Conservation (phyloP, 2,329 filamentous ascomycete genomes). For the Aspergillus fumigatus region DNA sequence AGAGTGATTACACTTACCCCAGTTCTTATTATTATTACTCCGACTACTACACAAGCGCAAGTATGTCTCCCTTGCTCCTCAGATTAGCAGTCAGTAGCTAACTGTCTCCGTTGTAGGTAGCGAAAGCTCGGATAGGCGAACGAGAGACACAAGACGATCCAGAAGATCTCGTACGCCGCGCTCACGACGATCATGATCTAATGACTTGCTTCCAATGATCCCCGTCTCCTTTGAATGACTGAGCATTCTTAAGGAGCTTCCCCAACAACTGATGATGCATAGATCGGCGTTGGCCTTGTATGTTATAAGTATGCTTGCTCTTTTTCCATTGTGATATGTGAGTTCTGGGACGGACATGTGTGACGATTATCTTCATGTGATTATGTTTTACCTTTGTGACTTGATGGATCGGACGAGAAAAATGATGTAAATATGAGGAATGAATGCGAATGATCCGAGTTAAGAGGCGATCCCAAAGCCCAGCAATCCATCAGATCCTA, state of each 20-base stretch:
- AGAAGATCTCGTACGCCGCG: slow-evolving; percentile 26
- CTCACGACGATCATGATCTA: slow-evolving; percentile 23
- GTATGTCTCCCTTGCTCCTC: slow-evolving; percentile 23
- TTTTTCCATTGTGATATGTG: not conserved
- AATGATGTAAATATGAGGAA: slow-evolving; percentile 23
- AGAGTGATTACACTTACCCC: slow-evolving; percentile 36
- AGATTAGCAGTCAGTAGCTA: slow-evolving; percentile 1
- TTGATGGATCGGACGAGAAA: slow-evolving; percentile 3
- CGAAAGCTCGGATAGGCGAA: slow-evolving; percentile 41
- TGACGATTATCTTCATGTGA: slow-evolving; percentile 2
- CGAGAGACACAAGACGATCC: slow-evolving; percentile 28
- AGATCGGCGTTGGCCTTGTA: slow-evolving; percentile 14
- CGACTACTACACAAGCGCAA: slow-evolving; percentile 39
- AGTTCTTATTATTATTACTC: slow-evolving; percentile 41
- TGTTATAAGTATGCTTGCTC: slow-evolving; percentile 2
- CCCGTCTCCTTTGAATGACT: not conserved
- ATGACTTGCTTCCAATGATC: slow-evolving; percentile 1
- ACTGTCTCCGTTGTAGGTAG: slow-evolving; percentile 32
- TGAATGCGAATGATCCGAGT: not conserved
- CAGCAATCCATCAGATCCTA: not conserved
- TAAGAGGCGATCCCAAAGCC: not conserved
- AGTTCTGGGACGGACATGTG: not conserved
- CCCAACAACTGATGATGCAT: not conserved
- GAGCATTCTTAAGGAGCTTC: not conserved
- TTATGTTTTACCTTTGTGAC: slow-evolving; percentile 7